phyloP scores from a whole-genome alignment of 352 stramenopile genomes.

The Phytophthora quininea region DNA sequence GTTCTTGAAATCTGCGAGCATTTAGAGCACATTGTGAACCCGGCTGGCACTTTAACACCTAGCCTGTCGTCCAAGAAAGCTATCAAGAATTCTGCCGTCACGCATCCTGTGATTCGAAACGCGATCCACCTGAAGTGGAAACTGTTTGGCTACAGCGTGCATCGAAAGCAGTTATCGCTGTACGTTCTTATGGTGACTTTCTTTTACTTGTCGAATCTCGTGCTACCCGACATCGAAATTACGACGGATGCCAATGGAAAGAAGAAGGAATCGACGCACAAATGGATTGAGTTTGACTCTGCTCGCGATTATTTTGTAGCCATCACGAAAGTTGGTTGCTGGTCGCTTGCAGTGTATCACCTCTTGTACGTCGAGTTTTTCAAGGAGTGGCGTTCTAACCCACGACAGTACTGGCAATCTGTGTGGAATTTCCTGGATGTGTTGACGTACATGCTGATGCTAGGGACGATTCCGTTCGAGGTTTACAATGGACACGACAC shows the following conservation, averaged over 20 bases:
- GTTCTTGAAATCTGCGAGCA: conserved; percentile 49
- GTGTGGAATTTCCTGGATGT: conserved; percentile 64
- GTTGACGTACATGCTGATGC: conserved; percentile 53
- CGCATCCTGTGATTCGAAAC: conserved; percentile 56
- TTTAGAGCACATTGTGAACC: conserved; percentile 49
- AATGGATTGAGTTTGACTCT: conserved; percentile 50
- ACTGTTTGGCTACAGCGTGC: conserved; percentile 42
- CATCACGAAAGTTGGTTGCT: conserved; percentile 50
- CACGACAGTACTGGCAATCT: conserved; percentile 52
- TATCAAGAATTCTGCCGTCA: conserved; percentile 43
- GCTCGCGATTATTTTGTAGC: conserved; percentile 49
- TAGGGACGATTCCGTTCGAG: conserved; percentile 56
- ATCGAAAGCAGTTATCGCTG: conserved; percentile 49
- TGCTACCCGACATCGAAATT: conserved; percentile 49
- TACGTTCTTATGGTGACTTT: conserved; percentile 58
- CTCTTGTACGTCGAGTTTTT: conserved; percentile 67
- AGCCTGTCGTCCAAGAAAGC: conserved; percentile 40
- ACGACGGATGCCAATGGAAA: conserved; percentile 35
- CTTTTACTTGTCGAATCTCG: conserved; percentile 61
- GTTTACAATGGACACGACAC: conserved; percentile 40
- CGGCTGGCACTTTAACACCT: conserved; percentile 27
- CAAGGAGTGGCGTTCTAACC: conserved; percentile 54
- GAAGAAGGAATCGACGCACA: conserved; percentile 32
- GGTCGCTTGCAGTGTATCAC: conserved; percentile 52
- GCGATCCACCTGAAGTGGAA: conserved; percentile 63